Conservation (phyloP, 352 stramenopile species). For the Paralagenidium karlingii region DNA sequence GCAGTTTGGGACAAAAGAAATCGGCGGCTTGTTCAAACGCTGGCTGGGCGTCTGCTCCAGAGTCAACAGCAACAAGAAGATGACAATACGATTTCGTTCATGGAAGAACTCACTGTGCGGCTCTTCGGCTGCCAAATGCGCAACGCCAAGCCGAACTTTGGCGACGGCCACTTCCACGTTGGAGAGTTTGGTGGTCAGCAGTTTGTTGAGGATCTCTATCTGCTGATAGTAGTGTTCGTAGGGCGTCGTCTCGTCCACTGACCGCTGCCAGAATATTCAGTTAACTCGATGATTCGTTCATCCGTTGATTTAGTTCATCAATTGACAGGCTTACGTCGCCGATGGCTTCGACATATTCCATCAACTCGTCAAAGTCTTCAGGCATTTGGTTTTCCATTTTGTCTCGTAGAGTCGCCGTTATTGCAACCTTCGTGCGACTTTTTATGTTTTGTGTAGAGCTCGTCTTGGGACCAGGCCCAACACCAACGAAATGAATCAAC, state of each 20-base stretch:
- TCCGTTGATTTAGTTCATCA: background rate
- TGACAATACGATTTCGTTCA: background rate
- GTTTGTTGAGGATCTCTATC: conserved; percentile 40
- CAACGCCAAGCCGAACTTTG: conserved; percentile 23
- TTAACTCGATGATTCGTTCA: background rate
- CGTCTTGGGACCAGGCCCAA: too few relatives aligned
- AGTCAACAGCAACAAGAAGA: background rate
- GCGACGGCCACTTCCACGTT: conserved; percentile 15
- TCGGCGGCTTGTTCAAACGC: conserved; percentile 25
- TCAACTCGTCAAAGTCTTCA: conserved; percentile 16
- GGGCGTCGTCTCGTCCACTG: conserved; percentile 15
- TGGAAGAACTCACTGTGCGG: conserved; percentile 25
- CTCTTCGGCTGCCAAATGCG: conserved; percentile 44
- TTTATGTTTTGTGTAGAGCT: too few relatives aligned
- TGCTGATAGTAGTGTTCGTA: conserved; percentile 37
- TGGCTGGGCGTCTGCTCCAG: conserved; percentile 30
- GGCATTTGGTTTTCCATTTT: too few relatives aligned
- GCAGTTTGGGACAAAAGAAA: conserved; percentile 23
- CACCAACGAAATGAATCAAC: too few relatives aligned
- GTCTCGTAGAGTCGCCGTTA: too few relatives aligned
- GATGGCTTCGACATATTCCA: conserved; percentile 16
- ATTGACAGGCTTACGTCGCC: conserved; percentile 9
- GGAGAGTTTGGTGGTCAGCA: conserved; percentile 18
- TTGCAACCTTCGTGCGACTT: too few relatives aligned
- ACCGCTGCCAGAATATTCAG: background rate